phyloP scores from a whole-genome alignment of 192 early-diverging fungal species.

The Haplosporangium gracile region DNA sequence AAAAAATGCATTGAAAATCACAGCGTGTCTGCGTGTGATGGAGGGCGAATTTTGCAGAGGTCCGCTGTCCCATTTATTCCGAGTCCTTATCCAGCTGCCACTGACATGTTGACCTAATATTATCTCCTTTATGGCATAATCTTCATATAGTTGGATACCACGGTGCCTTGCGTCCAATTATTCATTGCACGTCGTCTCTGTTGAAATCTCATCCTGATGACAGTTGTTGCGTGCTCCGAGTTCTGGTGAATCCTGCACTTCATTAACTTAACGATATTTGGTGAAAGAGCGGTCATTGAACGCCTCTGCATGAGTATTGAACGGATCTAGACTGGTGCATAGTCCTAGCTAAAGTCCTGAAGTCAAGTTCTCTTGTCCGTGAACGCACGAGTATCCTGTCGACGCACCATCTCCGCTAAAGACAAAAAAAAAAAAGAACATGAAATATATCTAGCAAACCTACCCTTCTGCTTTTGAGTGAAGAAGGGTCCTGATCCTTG shows the following conservation, averaged over 20 bases:
- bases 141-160: background rate
- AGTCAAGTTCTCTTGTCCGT: background rate
- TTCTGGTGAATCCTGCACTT: background rate
- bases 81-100: background rate
- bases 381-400: background rate
- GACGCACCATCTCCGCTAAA: background rate
- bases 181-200: background rate
- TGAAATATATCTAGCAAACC: background rate
- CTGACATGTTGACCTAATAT: background rate
- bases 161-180: background rate
- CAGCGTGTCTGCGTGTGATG: background rate
- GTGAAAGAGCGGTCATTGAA: background rate
- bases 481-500: slow-evolving; percentile 36
- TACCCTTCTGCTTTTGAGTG: slow-evolving; percentile 43
- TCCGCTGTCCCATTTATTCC: background rate
- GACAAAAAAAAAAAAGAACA: background rate
- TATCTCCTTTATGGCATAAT: background rate
- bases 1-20: background rate
- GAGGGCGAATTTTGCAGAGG: background rate
- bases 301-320: background rate
- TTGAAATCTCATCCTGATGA: background rate
- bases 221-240: background rate
- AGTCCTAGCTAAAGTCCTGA: background rate
- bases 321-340: background rate
- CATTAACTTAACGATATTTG: background rate